These are phyloP conservation scores for Mimosa pudica DNA, from an alignment of 306 rosid genomes.

Conservation along the genomic window DNA sequence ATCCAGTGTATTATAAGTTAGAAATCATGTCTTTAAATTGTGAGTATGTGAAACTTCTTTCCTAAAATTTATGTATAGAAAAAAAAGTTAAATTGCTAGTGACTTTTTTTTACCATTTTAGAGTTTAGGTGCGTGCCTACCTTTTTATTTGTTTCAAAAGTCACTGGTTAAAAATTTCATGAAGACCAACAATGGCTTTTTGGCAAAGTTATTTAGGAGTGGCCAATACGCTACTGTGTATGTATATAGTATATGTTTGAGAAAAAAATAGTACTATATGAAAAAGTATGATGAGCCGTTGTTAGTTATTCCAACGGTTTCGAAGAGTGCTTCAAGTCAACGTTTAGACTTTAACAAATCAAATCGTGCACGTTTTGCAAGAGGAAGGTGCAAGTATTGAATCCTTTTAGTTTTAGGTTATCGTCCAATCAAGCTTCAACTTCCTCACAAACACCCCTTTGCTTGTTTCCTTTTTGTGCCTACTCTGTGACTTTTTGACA, in stretches of 20 bases:
- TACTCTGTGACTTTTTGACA: neutral
- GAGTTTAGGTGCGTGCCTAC: too few species aligned
- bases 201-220: neutral
- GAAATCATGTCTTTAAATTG: too few species aligned
- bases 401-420: neutral
- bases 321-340: neutral
- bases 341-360: neutral
- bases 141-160: neutral
- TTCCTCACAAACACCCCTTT: neutral
- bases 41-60: too few species aligned
- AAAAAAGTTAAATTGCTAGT: neutral
- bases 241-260: too few species aligned
- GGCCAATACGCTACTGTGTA: neutral
- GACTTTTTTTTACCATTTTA: neutral
- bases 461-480: neutral
- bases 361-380: conserved; percentile 3
- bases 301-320: neutral
- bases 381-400: neutral
- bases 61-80: too few species aligned
- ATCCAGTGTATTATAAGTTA: too few species aligned
- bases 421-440: neutral
- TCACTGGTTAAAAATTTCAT: neutral
- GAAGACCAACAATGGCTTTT: neutral
- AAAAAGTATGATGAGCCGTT: neutral
- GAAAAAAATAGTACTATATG: neutral